Evolutionary conservation across 306 rosid species (phyloP).

Genomic region (Gleditsia sinensis): DNA sequence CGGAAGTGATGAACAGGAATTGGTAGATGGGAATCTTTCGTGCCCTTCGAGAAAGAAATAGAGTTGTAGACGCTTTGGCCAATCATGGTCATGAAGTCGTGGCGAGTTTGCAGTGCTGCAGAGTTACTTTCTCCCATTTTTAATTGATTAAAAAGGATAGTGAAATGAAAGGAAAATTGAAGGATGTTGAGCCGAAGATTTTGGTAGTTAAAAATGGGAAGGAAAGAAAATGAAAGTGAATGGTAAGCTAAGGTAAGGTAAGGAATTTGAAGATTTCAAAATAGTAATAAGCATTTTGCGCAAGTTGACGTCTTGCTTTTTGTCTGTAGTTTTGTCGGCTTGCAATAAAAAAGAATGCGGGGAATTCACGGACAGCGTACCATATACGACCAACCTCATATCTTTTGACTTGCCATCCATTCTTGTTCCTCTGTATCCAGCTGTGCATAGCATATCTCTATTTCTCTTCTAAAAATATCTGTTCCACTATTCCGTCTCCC

Average conservation of each 20-base stretch:
- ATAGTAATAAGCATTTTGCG: neutral
- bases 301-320: neutral
- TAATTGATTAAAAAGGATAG: too few species aligned
- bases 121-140: too few species aligned
- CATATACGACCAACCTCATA: neutral
- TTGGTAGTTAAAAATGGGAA: neutral
- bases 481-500: neutral
- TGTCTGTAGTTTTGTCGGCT: neutral
- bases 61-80: too few species aligned
- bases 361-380: constrained; percentile 5
- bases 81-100: too few species aligned
- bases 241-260: neutral
- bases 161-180: too few species aligned
- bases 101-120: too few species aligned
- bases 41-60: too few species aligned
- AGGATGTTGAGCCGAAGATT: neutral
- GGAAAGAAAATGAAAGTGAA: neutral
- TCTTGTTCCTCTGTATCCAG: neutral
- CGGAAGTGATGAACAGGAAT: too few species aligned
- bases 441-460: neutral
- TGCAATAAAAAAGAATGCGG: neutral
- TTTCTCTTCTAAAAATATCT: neutral
- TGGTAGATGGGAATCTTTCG: too few species aligned
- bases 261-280: neutral
- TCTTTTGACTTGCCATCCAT: neutral